Base-by-base conservation (phyloP, 169 alveolate genomes). In the Plasmodium relictum region DNA sequence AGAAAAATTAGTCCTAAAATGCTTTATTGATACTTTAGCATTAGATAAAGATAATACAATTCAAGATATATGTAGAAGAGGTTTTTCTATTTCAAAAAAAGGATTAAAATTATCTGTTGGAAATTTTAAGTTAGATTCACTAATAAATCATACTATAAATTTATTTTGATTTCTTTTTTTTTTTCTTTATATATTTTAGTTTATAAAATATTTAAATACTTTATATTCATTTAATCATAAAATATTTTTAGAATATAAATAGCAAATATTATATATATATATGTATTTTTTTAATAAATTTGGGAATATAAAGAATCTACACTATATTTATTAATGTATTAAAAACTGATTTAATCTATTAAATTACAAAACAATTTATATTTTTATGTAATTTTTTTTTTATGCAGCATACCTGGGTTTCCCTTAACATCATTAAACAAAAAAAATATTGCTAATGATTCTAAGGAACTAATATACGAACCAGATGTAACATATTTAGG, bases 101-200 rank as follows among this genome's bases (percentile, higher is more conserved):
- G 98, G 98, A 0, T 92, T 96, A 94, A 92, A 95, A 59, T 92
- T 96, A 52, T 92, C 97, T 20, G 88, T 96, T 26, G 98, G 98
- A 8, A 96, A 96, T 88, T 93, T 96, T 78, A 93, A 95, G 97
- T 95, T 37, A 18, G 65, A 24, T 4, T 31, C 14, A 16, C 10
- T 6, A 2, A 52, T 31, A 2, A 31, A 31, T 3, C 39, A 3
- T 31, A 31, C 39, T 31, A 31, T 31, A 31, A 31, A 31, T 31
- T 31, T 31, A 3, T 2, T 31, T 31, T 31, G 1, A 2, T 31
- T 31, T 31, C 3, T 31, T 31, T 31, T 31, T 31, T 31, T 31
- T 31, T 31, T 31, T 31, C 3, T 2, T 31, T 31, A 31, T 31
- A 31, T 31, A 31, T 31, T 31, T 31, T 31, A 31, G 1, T 31